Evolutionary conservation across 2,329 filamentous ascomycete genomes (phyloP), one percentile per base, ranked within the genome.

Genomic region (Sporothrix dimorphospora): DNA sequence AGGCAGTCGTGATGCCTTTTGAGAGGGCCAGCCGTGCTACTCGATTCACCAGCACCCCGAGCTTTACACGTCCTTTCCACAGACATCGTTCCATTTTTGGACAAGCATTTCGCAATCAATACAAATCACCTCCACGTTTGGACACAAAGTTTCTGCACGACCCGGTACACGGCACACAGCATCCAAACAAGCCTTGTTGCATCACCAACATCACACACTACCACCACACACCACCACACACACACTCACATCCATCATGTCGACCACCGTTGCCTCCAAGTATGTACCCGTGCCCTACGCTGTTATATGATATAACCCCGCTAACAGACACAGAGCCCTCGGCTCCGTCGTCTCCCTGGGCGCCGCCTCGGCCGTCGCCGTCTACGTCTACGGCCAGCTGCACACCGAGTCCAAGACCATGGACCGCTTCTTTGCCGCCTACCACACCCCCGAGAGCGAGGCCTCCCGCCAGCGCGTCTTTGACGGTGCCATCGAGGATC

Each of bases 361-460:
- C 45, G 69, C 71, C 27, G 73, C 76, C 14, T 73, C 78, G 21
- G 75, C 76, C 19, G 73, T 82, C 34, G 80, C 72, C n/a, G 72
- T 75, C 72, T 82, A 80, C 73, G 78, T 83, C 69, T 75, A 75
- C 69, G 75, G 72, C 16, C 81, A 82, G 65, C 78, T 83, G 57
- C 70, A 73, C 53, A 76, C 71, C 40, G 78, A 80, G 70, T 81
- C 81, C 5, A 74, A 75, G 40, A 79, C 77, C 5, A 79, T 82
- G 76, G 81, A 83, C 73, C 78, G 78, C 53, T 81, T 78, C 73
- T 83, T 83, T 73, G 51, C 75, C 16, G 71, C 79, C 47, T 82
- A 82, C 78, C 78, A 81, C 75, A 81, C 78, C 8, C 74, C 80
- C 6, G 74, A 80, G 73, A 82, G 81, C 72, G 80, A 82, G 70